Conservation (phyloP, 306 rosid genomes). For the Vigna trinervia region DNA sequence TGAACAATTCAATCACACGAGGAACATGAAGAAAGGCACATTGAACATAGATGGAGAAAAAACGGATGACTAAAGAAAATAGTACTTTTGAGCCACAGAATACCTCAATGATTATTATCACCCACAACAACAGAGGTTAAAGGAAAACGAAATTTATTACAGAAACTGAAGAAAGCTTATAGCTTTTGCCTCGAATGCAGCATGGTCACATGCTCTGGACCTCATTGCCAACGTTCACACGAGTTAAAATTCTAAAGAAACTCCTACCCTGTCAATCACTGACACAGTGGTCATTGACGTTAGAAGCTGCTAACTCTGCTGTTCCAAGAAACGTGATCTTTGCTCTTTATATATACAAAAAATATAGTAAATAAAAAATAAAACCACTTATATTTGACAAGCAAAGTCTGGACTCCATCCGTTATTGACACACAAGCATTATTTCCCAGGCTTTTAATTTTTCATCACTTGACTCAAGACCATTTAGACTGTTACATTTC, state of each 20-base stretch:
- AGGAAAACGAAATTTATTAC: background rate
- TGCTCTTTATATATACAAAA: background rate
- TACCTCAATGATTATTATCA: slow-evolving; percentile 16
- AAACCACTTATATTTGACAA: background rate
- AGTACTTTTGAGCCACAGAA: slow-evolving; percentile 2
- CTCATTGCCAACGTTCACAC: background rate
- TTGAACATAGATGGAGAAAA: background rate
- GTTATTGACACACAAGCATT: background rate
- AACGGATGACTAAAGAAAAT: background rate
- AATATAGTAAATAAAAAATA: background rate
- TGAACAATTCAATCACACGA: slow-evolving; percentile 18
- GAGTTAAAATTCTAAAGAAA: slow-evolving; percentile 33
- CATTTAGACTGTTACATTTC: background rate
- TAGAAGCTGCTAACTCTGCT: background rate
- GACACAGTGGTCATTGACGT: background rate
- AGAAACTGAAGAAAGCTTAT: background rate
- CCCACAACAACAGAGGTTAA: background rate
- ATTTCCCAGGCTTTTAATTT: background rate
- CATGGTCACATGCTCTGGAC: background rate
- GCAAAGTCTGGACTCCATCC: background rate
- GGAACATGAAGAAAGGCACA: background rate
- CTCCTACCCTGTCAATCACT: background rate
- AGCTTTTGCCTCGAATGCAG: background rate
- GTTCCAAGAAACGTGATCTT: background rate
- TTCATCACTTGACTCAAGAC: background rate